Base-by-base conservation (phyloP, 108 stramenopile genomes). In the Pelagomonas calceolata region DNA sequence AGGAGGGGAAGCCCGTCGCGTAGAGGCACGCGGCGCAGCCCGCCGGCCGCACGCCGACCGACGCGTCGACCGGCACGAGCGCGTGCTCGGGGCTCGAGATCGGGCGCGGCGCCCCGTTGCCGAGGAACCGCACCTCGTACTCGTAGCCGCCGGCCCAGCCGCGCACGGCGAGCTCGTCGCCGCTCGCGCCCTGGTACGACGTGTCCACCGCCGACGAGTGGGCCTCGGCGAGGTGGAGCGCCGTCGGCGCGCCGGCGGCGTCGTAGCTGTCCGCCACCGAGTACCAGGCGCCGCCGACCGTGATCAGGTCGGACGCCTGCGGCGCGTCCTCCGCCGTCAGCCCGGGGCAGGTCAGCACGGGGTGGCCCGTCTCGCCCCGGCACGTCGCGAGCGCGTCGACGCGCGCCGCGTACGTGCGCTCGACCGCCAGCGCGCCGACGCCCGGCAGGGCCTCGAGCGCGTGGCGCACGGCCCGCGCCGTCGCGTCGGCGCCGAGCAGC, bases 21-120 rank as follows among this genome's bases (percentile, higher is more conserved):
- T 81, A 83, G 26, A 86, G 43, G 75, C 92, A 93, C 64, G 75
- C 78, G 36, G 81, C 77, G 68, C 92, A 93, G 69, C 86, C 88
- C 66, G 30, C 34, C 16, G 76, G 69, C 17, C 76, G 72, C 21
- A 87, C 77, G n/a, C 81, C 84, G n/a, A 80, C 69, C 33, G 73
- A 73, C 10, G 83, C 67, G 32, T 84, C 78, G 32, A 32, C 4
- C 39, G 88, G 81, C 32, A 75, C 64, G 36, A 86, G 36, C 51
- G 73, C 73, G 76, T 85, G 84, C 18, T 63, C 63, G 29, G 86
- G 86, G 18, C 78, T 68, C 3, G 71, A 69, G 16, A 86, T 39
- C 30, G 79, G 78, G 66, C 74, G 69, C 30, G 72, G 70, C 5
- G 60, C 77, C 17, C 44, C 15, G 26, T 78, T 79, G 63, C 80